These are phyloP conservation scores for Cercophora samala DNA, from an alignment of 495 filamentous ascomycete genomes.

Conservation along the genomic window DNA sequence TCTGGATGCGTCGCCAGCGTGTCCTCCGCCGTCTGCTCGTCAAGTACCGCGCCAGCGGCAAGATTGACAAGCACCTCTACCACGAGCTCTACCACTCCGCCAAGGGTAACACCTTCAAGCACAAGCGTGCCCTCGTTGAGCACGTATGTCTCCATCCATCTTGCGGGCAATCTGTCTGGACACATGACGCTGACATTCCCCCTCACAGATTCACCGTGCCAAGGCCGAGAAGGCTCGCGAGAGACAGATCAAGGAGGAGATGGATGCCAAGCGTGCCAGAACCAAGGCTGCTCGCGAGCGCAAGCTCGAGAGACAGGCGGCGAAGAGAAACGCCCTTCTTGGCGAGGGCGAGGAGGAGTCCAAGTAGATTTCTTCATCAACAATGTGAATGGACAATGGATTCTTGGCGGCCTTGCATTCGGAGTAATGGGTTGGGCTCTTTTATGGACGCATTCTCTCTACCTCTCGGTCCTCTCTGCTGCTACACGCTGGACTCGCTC, in stretches of 20 bases:
- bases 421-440: slow-evolving; percentile 55
- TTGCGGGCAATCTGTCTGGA: neutral
- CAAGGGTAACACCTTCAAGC: slow-evolving; percentile 99
- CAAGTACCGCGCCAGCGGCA: slow-evolving; percentile 98
- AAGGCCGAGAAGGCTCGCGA: slow-evolving; percentile 98
- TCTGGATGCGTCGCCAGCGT: slow-evolving; percentile 99
- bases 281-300: slow-evolving; percentile 99
- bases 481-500: slow-evolving; percentile 28
- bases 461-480: slow-evolving; percentile 35
- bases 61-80: slow-evolving; percentile 99
- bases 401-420: slow-evolving; percentile 52
- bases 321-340: slow-evolving; percentile 82
- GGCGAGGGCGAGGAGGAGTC: slow-evolving; percentile 68
- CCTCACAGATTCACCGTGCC: slow-evolving; percentile 89
- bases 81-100: slow-evolving; percentile 98
- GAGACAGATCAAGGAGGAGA: slow-evolving; percentile 92
- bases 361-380: slow-evolving; percentile 37
- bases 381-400: slow-evolving; percentile 39
- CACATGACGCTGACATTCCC: slow-evolving; percentile 19
- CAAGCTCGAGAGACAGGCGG: slow-evolving; percentile 78
- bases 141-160: slow-evolving; percentile 69
- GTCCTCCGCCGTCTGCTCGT: slow-evolving; percentile 97
- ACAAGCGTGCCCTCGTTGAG: slow-evolving; percentile 99
- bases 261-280: slow-evolving; percentile 99
- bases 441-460: slow-evolving; percentile 48